Evolutionary conservation across 2,329 filamentous ascomycete species (phyloP).

Genomic region (Bretziella fagacearum): DNA sequence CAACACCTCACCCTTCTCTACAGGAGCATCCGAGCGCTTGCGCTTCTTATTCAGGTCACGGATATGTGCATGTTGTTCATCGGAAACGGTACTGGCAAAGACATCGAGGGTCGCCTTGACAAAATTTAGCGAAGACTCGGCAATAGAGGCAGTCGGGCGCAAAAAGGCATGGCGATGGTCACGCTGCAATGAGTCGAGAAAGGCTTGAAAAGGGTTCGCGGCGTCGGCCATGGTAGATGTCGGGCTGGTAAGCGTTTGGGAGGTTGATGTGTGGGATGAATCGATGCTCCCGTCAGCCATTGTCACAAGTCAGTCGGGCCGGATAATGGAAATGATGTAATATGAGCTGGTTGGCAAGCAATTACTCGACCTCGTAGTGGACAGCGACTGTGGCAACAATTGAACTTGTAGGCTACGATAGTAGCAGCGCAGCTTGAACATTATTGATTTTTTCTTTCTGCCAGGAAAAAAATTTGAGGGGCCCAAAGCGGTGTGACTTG

Average conservation of each 20-base stretch:
- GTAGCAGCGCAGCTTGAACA: constrained; percentile 11
- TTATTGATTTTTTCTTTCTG: constrained; percentile 15
- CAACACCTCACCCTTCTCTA: constrained; percentile 36
- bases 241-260: constrained; percentile 40
- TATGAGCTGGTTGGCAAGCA: background rate
- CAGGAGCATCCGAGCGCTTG: constrained; percentile 43
- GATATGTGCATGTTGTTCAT: constrained; percentile 52
- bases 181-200: constrained; percentile 40
- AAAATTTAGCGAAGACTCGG: constrained; percentile 52
- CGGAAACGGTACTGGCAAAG: constrained; percentile 55
- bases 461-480: constrained; percentile 13
- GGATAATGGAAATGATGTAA: background rate
- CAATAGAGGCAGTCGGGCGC: constrained; percentile 50
- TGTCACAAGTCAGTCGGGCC: constrained; percentile 9
- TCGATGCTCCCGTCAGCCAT: constrained; percentile 18
- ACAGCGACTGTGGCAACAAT: background rate
- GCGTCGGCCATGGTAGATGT: constrained; percentile 23
- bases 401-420: too few species aligned
- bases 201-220: constrained; percentile 23
- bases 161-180: constrained; percentile 56
- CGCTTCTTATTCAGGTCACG: constrained; percentile 57
- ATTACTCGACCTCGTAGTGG: background rate
- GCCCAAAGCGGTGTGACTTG: constrained; percentile 3
- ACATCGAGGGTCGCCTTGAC: constrained; percentile 69
- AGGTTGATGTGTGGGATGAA: constrained; percentile 46